These are phyloP conservation scores for Sarocladium kiliense DNA, from an alignment of 2,329 filamentous ascomycete genomes.

Conservation along the genomic window DNA sequence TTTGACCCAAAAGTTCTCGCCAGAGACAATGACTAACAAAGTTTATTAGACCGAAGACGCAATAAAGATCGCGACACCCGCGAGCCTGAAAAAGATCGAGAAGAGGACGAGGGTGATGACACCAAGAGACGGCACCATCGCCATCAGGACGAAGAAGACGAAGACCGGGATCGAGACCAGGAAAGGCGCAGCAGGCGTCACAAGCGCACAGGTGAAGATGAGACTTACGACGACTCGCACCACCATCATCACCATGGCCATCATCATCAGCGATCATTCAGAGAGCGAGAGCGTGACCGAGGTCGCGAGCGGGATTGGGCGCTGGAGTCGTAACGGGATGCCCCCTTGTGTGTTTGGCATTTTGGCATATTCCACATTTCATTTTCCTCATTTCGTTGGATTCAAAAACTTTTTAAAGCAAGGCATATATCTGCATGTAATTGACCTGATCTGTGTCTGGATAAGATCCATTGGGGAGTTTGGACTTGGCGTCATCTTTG, in stretches of 20 bases:
- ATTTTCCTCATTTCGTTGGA: background rate
- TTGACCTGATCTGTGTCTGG: background rate
- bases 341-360: background rate
- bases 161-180: conserved; percentile 15
- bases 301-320: conserved; percentile 7
- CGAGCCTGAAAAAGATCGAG: conserved; percentile 11
- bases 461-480: background rate
- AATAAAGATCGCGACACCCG: conserved; percentile 10
- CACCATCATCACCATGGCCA: conserved; percentile 12
- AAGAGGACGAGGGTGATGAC: conserved; percentile 13
- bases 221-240: conserved; percentile 23
- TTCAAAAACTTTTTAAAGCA: background rate
- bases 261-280: conserved; percentile 9
- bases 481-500: background rate
- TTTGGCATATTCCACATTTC: background rate
- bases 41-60: conserved; percentile 3
- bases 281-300: conserved; percentile 14
- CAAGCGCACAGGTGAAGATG: conserved; percentile 15
- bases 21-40: background rate
- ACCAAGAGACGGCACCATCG: conserved; percentile 10
- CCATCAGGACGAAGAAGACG: conserved; percentile 24
- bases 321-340: background rate
- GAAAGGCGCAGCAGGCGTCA: conserved; percentile 19
- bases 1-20: background rate
- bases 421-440: background rate